A percentile compares a stretch with the other conserved stretches of the same genome.
Evolutionary conservation across 495 filamentous ascomycete genomes (phyloP).

Genomic region (Penicillium antarcticum): DNA sequence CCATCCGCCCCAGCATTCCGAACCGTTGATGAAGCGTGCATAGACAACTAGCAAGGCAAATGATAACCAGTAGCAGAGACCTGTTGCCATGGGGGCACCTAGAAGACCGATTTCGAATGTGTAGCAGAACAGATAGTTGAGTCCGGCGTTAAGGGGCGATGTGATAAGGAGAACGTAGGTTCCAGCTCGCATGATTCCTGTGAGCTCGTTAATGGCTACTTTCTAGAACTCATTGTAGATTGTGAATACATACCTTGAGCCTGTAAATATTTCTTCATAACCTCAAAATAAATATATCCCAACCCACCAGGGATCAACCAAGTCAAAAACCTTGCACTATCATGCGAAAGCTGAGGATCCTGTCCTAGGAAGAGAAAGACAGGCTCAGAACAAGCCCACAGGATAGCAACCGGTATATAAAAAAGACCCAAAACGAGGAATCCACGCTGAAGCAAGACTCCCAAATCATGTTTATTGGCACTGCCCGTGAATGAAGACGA

Average conservation of each 20-base stretch:
- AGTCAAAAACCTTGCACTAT: slow-evolving; percentile 72
- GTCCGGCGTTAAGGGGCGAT: slow-evolving; percentile 69
- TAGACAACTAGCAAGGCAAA: slow-evolving; percentile 78
- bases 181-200: slow-evolving; percentile 81
- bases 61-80: slow-evolving; percentile 83
- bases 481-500: slow-evolving; percentile 86
- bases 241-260: slow-evolving; percentile 62
- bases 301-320: slow-evolving; percentile 81
- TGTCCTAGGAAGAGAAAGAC: slow-evolving; percentile 78
- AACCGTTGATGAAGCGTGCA: slow-evolving; percentile 66
- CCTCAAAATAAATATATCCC: slow-evolving; percentile 89
- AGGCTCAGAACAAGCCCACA: slow-evolving; percentile 77
- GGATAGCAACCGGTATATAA: slow-evolving; percentile 69
- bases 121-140: slow-evolving; percentile 83
- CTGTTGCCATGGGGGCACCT: slow-evolving; percentile 79
- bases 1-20: slow-evolving; percentile 83
- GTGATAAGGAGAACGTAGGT: slow-evolving; percentile 85
- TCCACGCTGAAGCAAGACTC: slow-evolving; percentile 75
- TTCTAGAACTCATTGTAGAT: not conserved
- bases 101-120: slow-evolving; percentile 65
- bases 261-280: slow-evolving; percentile 89
- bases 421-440: slow-evolving; percentile 71
- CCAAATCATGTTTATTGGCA: slow-evolving; percentile 76
- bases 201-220: not conserved
- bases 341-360: slow-evolving; percentile 69